Evolutionary conservation across 306 rosid species (phyloP), one percentile per base, ranked within the genome.

Genomic region (Potentilla sterilis): DNA sequence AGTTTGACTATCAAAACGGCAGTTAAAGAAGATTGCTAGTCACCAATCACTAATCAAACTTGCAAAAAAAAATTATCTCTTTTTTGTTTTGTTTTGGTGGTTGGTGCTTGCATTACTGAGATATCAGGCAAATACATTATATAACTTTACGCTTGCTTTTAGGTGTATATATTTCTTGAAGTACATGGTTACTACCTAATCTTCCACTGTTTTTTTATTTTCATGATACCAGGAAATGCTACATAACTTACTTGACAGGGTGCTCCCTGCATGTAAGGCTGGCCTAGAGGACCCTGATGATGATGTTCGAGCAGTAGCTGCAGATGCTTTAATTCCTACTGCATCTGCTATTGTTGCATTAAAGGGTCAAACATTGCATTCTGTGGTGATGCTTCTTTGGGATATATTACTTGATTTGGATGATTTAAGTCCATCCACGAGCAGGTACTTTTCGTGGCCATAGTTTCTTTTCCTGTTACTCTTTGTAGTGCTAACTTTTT

Each of bases 231-330:
- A 95, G 98, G 98, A 95, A 87, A 82, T 95, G 96, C 96, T 95
- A 76, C 82, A 79, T 71, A 88, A 83, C 77, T 90, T 95, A 95
- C 98, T 95, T 81, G 91, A 87, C 51, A 85, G 79, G 73, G 86
- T 92, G 81, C 96, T 95, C 77, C 96, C 98, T 47, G 93, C 97
- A 18, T 95, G 98, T 86, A 95, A 89, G 85, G 81, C 88, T 87
- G 98, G 98, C 69, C 86, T 95, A 79, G 97, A 89, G 89, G 98
- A 95, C 73, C 96, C 97, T 2, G 98, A 95, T 83, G 98, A 95
- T 81, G 98, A 95, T 83, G 98, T 95, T 71, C 90, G 97, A 74
- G 98, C 98, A 18, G 97, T 95, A 77, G 97, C 98, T 78, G 98
- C 98, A n/a, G 98, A 95, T 81, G 97, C 98, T 73, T 84, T 95